Conservation (phyloP, 306 rosid species). For the Prinsepia uniflora region DNA sequence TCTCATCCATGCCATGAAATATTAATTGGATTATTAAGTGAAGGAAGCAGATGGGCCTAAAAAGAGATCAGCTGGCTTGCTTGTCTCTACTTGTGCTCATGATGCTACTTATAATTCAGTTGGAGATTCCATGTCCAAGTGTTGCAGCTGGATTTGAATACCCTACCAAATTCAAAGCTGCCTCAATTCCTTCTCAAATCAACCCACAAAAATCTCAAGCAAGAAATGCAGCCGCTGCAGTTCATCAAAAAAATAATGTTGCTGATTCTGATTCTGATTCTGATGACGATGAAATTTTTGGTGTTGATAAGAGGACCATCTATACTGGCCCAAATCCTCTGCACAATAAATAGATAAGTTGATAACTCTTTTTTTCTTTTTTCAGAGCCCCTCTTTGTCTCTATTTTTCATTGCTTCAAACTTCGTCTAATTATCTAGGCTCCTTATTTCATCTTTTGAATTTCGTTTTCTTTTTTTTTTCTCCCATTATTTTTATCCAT, state of each 20-base stretch:
- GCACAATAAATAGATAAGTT: slow-evolving; percentile 62
- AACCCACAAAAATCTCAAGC: slow-evolving; percentile 20
- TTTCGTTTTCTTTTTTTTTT: slow-evolving; percentile 16
- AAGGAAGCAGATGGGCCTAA: slow-evolving; percentile 37
- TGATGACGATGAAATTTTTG: slow-evolving; percentile 40
- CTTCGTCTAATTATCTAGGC: neutral
- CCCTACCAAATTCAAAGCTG: slow-evolving; percentile 34
- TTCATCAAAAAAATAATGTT: neutral
- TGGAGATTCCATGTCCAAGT: slow-evolving; percentile 45
- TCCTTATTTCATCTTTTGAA: too few relatives aligned
- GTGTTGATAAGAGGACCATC: slow-evolving; percentile 67
- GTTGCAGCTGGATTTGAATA: slow-evolving; percentile 33
- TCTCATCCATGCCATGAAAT: slow-evolving; percentile 44
- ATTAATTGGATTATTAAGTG: slow-evolving; percentile 34
- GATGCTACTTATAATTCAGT: slow-evolving; percentile 24
- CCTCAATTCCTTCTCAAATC: slow-evolving; percentile 21
- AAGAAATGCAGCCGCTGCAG: slow-evolving; percentile 25
- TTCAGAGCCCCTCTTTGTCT: slow-evolving; percentile 6
- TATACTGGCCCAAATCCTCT: slow-evolving; percentile 93
- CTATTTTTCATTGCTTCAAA: slow-evolving; percentile 14
- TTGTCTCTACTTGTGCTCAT: slow-evolving; percentile 44
- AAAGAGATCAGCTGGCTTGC: slow-evolving; percentile 22
- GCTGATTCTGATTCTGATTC: neutral
- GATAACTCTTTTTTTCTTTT: neutral
- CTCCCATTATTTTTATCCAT: slow-evolving; percentile 36